These are phyloP conservation scores for Neonectria neomacrospora DNA, from an alignment of 2,329 filamentous ascomycete species.

Conservation along the genomic window DNA sequence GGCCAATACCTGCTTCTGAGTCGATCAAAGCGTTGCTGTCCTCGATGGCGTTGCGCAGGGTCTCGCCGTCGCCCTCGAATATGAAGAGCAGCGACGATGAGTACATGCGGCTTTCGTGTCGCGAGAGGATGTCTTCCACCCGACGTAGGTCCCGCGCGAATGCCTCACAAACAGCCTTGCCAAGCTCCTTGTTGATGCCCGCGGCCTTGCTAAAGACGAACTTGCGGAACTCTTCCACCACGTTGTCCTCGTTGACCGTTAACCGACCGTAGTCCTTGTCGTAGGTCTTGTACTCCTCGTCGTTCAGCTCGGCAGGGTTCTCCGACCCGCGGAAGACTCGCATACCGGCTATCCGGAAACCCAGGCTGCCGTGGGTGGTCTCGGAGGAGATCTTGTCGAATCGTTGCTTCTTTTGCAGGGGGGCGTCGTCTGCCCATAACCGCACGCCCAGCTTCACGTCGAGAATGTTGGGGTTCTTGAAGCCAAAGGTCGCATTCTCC, in stretches of 20 bases:
- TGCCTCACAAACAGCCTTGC: conserved; percentile 63
- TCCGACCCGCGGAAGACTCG: conserved; percentile 68
- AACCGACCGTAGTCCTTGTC: conserved; percentile 71
- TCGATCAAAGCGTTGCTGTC: conserved; percentile 62
- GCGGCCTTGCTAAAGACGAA: conserved; percentile 69
- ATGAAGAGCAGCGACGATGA: conserved; percentile 71
- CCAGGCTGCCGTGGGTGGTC: conserved; percentile 69
- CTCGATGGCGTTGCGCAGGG: conserved; percentile 63
- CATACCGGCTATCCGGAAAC: conserved; percentile 75
- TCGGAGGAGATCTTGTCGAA: conserved; percentile 68
- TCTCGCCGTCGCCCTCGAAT: conserved; percentile 70
- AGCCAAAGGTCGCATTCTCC: conserved; percentile 84
- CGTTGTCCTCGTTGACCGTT: conserved; percentile 63
- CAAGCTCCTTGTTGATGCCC: conserved; percentile 68
- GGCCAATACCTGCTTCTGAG: conserved; percentile 60
- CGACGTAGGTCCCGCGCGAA: conserved; percentile 65
- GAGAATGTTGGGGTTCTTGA: conserved; percentile 86
- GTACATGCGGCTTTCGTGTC: conserved; percentile 71
- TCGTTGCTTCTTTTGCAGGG: conserved; percentile 66
- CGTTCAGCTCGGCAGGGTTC: conserved; percentile 61
- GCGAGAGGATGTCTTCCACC: conserved; percentile 64
- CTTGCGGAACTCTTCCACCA: conserved; percentile 63
- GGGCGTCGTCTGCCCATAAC: conserved; percentile 83
- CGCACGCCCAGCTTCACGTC: conserved; percentile 91
- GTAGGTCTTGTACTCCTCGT: conserved; percentile 68